These are phyloP conservation scores for Phaeosphaeriaceae sp. DNA, from an alignment of 2,329 filamentous ascomycete species.

Conservation along the genomic window DNA sequence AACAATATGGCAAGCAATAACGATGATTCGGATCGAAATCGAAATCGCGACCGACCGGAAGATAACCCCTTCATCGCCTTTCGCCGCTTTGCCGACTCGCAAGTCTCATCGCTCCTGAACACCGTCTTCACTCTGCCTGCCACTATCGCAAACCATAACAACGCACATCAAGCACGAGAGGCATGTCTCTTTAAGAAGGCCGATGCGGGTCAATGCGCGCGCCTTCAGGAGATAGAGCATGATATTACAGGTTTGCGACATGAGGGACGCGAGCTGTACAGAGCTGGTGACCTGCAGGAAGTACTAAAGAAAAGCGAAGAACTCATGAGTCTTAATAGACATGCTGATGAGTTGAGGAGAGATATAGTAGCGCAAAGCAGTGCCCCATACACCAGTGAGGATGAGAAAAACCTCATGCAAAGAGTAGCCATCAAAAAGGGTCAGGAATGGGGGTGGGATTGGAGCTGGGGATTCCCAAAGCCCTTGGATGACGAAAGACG, in stretches of 20 bases:
- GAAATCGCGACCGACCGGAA: conserved; percentile 25
- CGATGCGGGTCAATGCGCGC: conserved; percentile 33
- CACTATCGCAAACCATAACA: conserved; percentile 39
- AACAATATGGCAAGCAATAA: conserved; percentile 33
- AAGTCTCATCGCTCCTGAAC: conserved; percentile 61
- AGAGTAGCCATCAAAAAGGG: conserved; percentile 38
- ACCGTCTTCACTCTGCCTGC: conserved; percentile 54
- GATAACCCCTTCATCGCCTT: conserved; percentile 65
- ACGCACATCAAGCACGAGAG: conserved; percentile 37
- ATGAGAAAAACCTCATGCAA: conserved; percentile 32
- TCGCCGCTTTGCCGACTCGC: conserved; percentile 66
- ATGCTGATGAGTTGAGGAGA: conserved; percentile 33
- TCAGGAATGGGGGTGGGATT: conserved; percentile 44
- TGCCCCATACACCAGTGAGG: conserved; percentile 1
- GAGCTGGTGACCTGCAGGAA: conserved; percentile 32
- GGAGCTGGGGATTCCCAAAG: conserved; percentile 42
- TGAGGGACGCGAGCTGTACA: conserved; percentile 34
- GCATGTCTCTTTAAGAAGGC: conserved; percentile 43
- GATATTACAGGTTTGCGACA: conserved; percentile 26
- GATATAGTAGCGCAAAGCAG: conserved; percentile 26
- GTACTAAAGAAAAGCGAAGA: conserved; percentile 43
- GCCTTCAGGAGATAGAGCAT: conserved; percentile 30
- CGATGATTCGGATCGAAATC: conserved; percentile 17
- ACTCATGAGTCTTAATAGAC: conserved; percentile 31
- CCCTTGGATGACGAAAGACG: conserved; percentile 28